These are phyloP conservation scores for Scytalidium lignicola DNA, from an alignment of 2,329 filamentous ascomycete genomes.

Conservation along the genomic window DNA sequence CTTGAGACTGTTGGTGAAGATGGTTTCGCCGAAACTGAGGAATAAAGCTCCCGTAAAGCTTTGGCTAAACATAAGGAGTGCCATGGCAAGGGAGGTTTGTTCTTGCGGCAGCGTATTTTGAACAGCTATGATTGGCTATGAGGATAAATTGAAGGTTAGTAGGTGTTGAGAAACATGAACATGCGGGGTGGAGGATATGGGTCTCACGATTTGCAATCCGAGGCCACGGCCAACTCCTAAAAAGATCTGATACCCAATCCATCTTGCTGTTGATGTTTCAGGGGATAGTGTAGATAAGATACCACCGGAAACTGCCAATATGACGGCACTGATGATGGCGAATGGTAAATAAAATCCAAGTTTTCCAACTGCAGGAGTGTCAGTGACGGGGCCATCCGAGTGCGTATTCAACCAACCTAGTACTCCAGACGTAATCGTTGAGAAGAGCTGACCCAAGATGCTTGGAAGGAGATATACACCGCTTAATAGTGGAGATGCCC, in stretches of 20 bases:
- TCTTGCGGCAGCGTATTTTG: constrained; percentile 24
- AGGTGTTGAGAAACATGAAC: not conserved
- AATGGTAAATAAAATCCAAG: constrained; percentile 31
- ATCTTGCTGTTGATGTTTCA: constrained; percentile 10
- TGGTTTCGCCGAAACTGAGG: constrained; percentile 24
- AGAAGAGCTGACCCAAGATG: constrained; percentile 7
- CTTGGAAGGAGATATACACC: constrained; percentile 18
- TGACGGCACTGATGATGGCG: constrained; percentile 21
- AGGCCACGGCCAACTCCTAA: constrained; percentile 17
- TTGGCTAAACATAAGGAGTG: constrained; percentile 30
- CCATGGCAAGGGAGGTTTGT: constrained; percentile 27
- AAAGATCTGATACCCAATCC: constrained; percentile 24
- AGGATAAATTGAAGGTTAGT: constrained; percentile 1
- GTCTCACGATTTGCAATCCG: constrained; percentile 18
- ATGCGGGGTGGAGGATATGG: not conserved
- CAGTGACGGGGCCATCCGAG: not conserved
- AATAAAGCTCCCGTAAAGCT: constrained; percentile 27
- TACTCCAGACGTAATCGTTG: constrained; percentile 11
- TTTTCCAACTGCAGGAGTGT: constrained; percentile 13
- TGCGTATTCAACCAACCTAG: constrained; percentile 2
- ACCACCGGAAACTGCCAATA: constrained; percentile 27
- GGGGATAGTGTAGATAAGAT: constrained; percentile 27
- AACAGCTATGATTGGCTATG: constrained; percentile 25
- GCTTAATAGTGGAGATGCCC: constrained; percentile 8
- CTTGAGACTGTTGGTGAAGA: constrained; percentile 29